Conservation (phyloP, 2,329 filamentous ascomycete species). For the Clonostachys solani region DNA sequence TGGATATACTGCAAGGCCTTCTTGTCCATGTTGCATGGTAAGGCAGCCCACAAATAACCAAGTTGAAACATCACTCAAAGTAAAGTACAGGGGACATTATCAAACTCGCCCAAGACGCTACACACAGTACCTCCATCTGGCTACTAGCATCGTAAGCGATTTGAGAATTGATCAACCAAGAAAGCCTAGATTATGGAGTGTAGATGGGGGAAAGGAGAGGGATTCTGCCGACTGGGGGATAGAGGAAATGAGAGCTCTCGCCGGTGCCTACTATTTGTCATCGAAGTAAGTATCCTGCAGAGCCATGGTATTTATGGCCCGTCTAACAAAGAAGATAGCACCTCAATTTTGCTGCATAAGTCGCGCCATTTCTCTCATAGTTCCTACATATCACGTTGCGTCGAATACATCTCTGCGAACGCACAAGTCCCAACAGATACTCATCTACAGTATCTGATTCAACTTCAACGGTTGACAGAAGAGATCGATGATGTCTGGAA, state of each 20-base stretch:
- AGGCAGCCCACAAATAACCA: conserved; percentile 3
- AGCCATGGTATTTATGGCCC: too few species aligned
- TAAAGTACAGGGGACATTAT: conserved; percentile 19
- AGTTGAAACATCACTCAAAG: neutral
- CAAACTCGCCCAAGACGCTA: conserved; percentile 18
- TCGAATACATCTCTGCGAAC: neutral
- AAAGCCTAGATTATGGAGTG: conserved; percentile 16
- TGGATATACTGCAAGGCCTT: conserved; percentile 22
- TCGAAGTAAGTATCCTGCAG: conserved; percentile 13
- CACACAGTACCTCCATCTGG: conserved; percentile 20
- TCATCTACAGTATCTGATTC: conserved; percentile 19
- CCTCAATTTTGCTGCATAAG: conserved; percentile 22
- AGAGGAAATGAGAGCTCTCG: conserved; percentile 20
- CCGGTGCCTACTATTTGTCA: conserved; percentile 22
- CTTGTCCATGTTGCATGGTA: conserved; percentile 23
- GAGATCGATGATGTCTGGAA: conserved; percentile 3
- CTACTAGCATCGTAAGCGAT: conserved; percentile 21
- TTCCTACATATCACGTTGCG: conserved; percentile 15
- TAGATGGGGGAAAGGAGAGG: conserved; percentile 12
- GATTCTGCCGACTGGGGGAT: conserved; percentile 8
- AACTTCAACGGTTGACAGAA: conserved; percentile 12
- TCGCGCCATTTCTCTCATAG: conserved; percentile 17
- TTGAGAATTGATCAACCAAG: conserved; percentile 19
- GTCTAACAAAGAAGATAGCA: conserved; percentile 3
- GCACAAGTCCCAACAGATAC: conserved; percentile 13